Conservation (phyloP, 164 flowering plant genomes). For the Hamamelis virginiana region DNA sequence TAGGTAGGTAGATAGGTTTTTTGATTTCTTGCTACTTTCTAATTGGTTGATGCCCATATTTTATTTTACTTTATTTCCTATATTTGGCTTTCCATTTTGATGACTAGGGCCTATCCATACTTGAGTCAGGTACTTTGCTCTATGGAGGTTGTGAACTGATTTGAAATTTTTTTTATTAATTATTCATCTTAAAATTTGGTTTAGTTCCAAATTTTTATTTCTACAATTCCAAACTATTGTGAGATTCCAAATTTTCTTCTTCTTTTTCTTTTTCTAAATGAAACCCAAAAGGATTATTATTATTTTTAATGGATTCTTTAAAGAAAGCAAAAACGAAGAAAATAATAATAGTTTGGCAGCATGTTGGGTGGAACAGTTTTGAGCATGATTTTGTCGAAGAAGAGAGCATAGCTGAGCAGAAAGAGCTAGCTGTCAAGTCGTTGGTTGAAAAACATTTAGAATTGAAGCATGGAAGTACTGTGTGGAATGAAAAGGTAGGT, state of each 20-base stretch:
- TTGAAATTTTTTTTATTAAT: no score
- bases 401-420: constrained; percentile 31
- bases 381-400: constrained; percentile 84
- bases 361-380: constrained; percentile 59
- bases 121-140: no score
- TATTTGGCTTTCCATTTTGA: no score
- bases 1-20: no score
- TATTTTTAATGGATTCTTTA: neutral
- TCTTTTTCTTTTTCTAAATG: neutral
- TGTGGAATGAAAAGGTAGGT: constrained; percentile 85
- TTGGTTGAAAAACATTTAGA: constrained; percentile 24
- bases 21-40: no score
- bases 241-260: neutral
- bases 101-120: no score
- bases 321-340: neutral
- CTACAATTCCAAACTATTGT: neutral
- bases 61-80: no score
- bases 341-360: neutral
- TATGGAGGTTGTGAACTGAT: no score
- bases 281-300: no score
- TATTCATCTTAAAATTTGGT: neutral
- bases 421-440: constrained; percentile 22
- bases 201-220: neutral
- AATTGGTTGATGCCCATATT: no score
- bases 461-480: constrained; percentile 31